phyloP scores from a whole-genome alignment of 176 grass and related monocot genomes.

The Neostapfia colusana region DNA sequence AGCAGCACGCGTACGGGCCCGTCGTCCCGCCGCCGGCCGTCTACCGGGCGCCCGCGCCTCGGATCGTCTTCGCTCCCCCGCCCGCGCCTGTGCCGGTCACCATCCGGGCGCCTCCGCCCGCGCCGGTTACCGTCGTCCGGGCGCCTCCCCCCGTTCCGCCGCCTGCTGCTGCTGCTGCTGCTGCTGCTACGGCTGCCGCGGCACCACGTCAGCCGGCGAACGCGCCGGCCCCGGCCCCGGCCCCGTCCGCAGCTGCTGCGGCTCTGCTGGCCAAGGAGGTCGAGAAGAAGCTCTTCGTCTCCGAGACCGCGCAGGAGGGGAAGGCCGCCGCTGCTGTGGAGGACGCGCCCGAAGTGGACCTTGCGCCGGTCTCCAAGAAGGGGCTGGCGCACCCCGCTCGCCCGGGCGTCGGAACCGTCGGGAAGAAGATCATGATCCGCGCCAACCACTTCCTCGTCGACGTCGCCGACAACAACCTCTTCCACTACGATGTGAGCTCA shows the following conservation, averaged over 20 bases:
- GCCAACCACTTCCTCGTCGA: constrained; percentile 81
- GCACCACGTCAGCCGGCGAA: not conserved
- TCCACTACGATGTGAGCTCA: constrained; percentile 76
- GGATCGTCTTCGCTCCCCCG: not conserved
- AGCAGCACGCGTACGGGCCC: not conserved
- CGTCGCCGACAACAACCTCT: constrained; percentile 63
- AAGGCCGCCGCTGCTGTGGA: no score
- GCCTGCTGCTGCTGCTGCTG: not conserved
- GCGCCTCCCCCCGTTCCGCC: not conserved
- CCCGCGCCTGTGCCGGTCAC: not conserved
- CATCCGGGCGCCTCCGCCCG: not conserved
- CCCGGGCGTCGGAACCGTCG: constrained; percentile 34
- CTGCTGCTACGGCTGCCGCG: no score
- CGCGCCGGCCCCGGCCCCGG: not conserved
- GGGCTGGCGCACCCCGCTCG: constrained; percentile 37
- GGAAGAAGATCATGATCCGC: constrained; percentile 48
- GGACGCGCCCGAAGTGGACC: constrained; percentile 1
- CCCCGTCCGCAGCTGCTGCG: not conserved
- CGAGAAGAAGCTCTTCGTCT: constrained; percentile 49
- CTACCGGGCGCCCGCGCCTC: not conserved
- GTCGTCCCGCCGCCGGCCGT: not conserved
- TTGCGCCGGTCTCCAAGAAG: constrained; percentile 57
- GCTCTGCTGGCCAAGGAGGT: constrained; percentile 48
- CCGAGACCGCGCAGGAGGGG: constrained; percentile 52
- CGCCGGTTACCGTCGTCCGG: not conserved